Percentiles rank a stretch among this genome's conserved stretches.
phyloP scores from a whole-genome alignment of 2,329 filamentous ascomycete genomes.

The Pseudocercospora pini-densiflorae region DNA sequence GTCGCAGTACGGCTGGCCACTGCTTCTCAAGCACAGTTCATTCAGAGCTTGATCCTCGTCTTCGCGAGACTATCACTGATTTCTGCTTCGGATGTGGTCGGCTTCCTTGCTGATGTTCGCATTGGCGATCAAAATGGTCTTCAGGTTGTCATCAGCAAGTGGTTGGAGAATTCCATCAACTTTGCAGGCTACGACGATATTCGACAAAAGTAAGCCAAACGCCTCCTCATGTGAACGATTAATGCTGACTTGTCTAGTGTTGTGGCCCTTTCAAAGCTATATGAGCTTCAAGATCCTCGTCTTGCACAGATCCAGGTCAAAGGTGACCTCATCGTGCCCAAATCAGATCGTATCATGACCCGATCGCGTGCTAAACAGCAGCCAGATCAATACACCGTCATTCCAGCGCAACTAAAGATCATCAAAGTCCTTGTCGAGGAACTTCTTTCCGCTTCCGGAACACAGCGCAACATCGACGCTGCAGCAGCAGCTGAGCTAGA shows the following conservation, averaged over 20 bases:
- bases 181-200: constrained; percentile 99
- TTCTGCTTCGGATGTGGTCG: constrained; percentile 85
- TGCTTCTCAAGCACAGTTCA: constrained; percentile 84
- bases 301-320: constrained; percentile 81
- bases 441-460: constrained; percentile 77
- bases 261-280: constrained; percentile 90
- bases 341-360: constrained; percentile 87
- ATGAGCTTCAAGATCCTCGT: constrained; percentile 81
- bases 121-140: constrained; percentile 82
- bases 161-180: constrained; percentile 95
- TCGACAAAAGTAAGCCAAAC: constrained; percentile 75
- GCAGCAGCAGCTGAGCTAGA: constrained; percentile 64
- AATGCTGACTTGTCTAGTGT: constrained; percentile 61
- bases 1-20: constrained; percentile 84
- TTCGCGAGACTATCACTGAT: constrained; percentile 89
- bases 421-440: constrained; percentile 95
- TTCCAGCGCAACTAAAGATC: constrained; percentile 91
- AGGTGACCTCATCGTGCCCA: constrained; percentile 83
- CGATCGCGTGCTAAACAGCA: constrained; percentile 86
- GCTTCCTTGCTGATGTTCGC: constrained; percentile 84
- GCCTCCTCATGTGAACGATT: not conserved
- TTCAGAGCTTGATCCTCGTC: constrained; percentile 93
- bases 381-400: constrained; percentile 85
- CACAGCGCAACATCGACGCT: constrained; percentile 49
- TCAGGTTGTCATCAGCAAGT: constrained; percentile 87